Evolutionary conservation across 352 stramenopile genomes (phyloP).

Genomic region (Phytophthora litchii): DNA sequence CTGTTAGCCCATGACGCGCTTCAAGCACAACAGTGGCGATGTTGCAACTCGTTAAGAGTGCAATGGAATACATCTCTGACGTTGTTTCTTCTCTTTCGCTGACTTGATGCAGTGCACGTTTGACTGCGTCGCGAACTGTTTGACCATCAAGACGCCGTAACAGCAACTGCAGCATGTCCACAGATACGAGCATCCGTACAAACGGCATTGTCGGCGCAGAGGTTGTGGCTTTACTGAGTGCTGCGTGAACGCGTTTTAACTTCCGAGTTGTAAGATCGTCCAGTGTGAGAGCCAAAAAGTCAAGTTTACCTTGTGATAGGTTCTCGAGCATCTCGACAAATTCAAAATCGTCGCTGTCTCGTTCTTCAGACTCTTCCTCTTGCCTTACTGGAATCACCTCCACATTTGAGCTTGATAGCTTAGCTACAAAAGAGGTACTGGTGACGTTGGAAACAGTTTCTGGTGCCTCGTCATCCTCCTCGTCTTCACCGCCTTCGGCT

Average conservation of each 20-base stretch:
- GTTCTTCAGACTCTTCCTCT: constrained; percentile 14
- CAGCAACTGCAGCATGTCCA: constrained; percentile 52
- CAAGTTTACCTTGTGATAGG: constrained; percentile 33
- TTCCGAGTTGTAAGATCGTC: constrained; percentile 35
- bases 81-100: constrained; percentile 29
- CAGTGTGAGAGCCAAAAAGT: constrained; percentile 34
- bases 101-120: constrained; percentile 22
- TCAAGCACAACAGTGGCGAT: constrained; percentile 43
- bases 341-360: constrained; percentile 15
- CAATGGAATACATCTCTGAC: constrained; percentile 14
- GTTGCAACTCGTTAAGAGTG: constrained; percentile 47
- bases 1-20: constrained; percentile 29
- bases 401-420: constrained; percentile 5
- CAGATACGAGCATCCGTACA: constrained; percentile 43
- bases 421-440: constrained; percentile 4
- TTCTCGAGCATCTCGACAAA: constrained; percentile 46
- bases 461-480: constrained; percentile 27
- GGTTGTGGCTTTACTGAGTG: constrained; percentile 17
- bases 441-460: constrained; percentile 12
- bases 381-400: neutral
- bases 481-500: constrained; percentile 22
- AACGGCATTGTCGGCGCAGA: constrained; percentile 23
- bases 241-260: constrained; percentile 36
- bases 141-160: constrained; percentile 33
- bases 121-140: constrained; percentile 36